phyloP scores from a whole-genome alignment of 352 stramenopile genomes.

The Pythium sukuiense region DNA sequence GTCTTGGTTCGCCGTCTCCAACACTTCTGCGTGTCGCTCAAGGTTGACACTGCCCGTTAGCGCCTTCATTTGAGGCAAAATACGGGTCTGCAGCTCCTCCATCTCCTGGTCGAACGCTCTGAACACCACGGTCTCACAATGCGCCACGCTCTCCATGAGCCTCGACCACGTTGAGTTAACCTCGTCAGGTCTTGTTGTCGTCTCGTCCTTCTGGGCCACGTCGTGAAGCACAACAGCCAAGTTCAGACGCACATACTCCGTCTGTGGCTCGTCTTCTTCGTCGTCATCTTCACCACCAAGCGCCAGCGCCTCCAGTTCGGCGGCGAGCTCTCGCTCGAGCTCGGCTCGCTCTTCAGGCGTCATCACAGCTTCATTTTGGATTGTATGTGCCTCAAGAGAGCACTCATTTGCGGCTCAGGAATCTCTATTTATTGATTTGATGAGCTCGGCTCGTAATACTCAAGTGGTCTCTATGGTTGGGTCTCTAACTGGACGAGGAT shows the following conservation, averaged over 20 bases:
- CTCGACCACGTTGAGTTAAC: conserved; percentile 29
- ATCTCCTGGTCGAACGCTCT: conserved; percentile 22
- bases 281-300: conserved; percentile 15
- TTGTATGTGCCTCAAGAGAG: neutral
- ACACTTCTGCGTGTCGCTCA: neutral
- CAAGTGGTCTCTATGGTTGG: neutral
- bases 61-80: conserved; percentile 3
- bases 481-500: neutral
- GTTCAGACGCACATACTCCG: conserved; percentile 12
- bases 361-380: conserved; percentile 1
- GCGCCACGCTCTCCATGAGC: conserved; percentile 39
- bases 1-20: neutral
- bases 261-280: conserved; percentile 23
- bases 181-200: neutral
- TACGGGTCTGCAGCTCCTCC: conserved; percentile 13
- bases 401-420: conserved; percentile 1
- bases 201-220: neutral
- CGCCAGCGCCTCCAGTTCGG: conserved; percentile 6
- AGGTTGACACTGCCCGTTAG: neutral
- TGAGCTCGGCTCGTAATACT: neutral
- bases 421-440: conserved; percentile 16
- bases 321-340: conserved; percentile 43
- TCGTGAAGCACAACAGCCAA: conserved; percentile 3
- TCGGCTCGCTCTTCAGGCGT: conserved; percentile 40
- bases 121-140: conserved; percentile 46